Evolutionary conservation across 2,329 filamentous ascomycete genomes (phyloP).

Genomic region (Diaporthe amygdali): DNA sequence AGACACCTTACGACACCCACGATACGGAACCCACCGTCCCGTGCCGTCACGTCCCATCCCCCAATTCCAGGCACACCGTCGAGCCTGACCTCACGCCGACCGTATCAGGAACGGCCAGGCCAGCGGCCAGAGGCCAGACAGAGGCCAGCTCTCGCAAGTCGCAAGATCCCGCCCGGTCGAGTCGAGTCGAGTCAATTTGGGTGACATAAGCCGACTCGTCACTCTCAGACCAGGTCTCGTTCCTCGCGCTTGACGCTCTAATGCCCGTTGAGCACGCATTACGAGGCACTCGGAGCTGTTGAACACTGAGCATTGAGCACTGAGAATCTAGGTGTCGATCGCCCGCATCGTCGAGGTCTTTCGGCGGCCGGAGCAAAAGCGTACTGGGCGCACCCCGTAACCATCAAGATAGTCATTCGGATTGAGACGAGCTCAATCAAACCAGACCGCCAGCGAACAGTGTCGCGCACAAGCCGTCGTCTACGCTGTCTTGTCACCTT

Average conservation of each 20-base stretch:
- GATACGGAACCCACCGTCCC: conserved; percentile 11
- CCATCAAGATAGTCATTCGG: conserved; percentile 6
- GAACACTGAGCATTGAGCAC: neutral
- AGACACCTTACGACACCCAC: neutral
- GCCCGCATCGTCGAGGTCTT: neutral
- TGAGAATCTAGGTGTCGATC: neutral
- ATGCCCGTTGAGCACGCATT: neutral
- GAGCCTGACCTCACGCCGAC: neutral
- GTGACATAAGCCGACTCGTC: conserved; percentile 4
- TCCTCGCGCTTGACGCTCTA: neutral
- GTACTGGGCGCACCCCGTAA: neutral
- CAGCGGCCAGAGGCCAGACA: neutral
- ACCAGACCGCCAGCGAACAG: too few relatives aligned
- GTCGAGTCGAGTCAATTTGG: neutral
- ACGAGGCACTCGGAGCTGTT: neutral
- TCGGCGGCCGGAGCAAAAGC: neutral
- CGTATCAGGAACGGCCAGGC: conserved; percentile 13
- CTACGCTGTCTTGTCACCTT: neutral
- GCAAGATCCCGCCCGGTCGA: neutral
- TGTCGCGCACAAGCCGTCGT: neutral
- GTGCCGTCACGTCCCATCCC: neutral
- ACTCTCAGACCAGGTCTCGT: neutral
- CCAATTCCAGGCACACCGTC: neutral
- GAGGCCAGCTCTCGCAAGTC: neutral
- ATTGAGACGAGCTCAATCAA: neutral